phyloP scores from a whole-genome alignment of 805 yeast genomes.

The Soucietia sequanensis region DNA sequence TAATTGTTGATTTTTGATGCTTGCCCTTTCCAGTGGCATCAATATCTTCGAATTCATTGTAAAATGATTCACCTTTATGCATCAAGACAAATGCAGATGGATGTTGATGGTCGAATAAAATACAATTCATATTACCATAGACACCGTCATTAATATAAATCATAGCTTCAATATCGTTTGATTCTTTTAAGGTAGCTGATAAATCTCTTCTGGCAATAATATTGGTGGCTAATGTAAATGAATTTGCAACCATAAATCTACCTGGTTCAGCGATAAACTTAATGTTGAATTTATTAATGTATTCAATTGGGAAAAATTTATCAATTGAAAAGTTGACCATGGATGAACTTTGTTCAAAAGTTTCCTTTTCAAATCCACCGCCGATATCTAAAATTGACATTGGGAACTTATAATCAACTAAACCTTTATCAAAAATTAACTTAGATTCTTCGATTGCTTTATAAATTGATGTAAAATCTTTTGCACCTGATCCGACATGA shows the following conservation, averaged over 20 bases:
- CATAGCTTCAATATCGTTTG: conserved; percentile 51
- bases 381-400: conserved; percentile 79
- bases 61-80: conserved; percentile 48
- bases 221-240: conserved; percentile 80
- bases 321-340: conserved; percentile 58
- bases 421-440: conserved; percentile 52
- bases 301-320: conserved; percentile 53
- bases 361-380: conserved; percentile 79
- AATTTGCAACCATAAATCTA: conserved; percentile 79
- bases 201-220: conserved; percentile 78
- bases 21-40: conserved; percentile 20
- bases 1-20: conserved; percentile 6
- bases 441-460: conserved; percentile 75
- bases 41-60: too few relatives aligned
- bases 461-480: conserved; percentile 61
- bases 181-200: conserved; percentile 13
- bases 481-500: conserved; percentile 95
- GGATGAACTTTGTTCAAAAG: conserved; percentile 58
- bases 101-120: conserved; percentile 85
- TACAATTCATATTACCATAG: conserved; percentile 93
- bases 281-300: conserved; percentile 23
- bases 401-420: conserved; percentile 38
- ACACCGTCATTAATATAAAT: conserved; percentile 92
- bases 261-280: conserved; percentile 90
- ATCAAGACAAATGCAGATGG: conserved; percentile 70